Base-by-base conservation (phyloP, 2,329 filamentous ascomycete genomes). In the Aciculosporium take region DNA sequence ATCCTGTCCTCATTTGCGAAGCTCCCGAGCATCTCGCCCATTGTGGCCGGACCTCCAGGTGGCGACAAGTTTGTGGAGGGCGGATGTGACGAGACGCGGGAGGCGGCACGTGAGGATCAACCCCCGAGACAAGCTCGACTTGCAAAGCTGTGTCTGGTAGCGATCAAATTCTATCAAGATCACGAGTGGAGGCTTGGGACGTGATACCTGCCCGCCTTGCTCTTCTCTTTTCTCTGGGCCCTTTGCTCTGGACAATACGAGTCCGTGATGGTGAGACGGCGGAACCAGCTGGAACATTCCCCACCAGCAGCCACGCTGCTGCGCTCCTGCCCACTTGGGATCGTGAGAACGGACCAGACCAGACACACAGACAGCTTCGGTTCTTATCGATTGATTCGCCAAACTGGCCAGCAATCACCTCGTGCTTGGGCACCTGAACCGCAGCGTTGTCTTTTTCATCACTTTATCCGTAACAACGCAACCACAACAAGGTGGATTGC, bases 51-150 rank as follows among this genome's bases (percentile, higher is more conserved):
- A n/a, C 32, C 9, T 10, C 28, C 5, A 43, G 25, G 37, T 25
- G 37, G 28, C 25, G 33, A 24, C 15, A 17, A 29, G 36, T 20
- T n/a, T 34, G 36, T 24, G 35, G 12, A 18, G 18, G 21, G 28
- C 21, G 28, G 32, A 43, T 40, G 33, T 40, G 37, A 35, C 36
- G 37, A 43, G 21, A 20, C 37, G 28, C 37, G 28, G 31, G 31
- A 37, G 30, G 37, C 25, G 37, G 32, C 42, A 44, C 38, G 42
- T 44, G 42, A 44, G 42, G 37, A 30, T 43, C 24, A 17, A 43
- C n/a, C 37, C 15, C 37, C 31, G 41, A 43, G 23, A 31, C 23
- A 28, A n/a, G n/a, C n/a, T n/a, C n/a, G n/a, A n/a, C n/a, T n/a
- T n/a, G n/a, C n/a, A n/a, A n/a, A n/a, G n/a, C 34, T 18, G 15